Base-by-base conservation (phyloP, 768 basidiomycete species). In the Daedalea quercina region DNA sequence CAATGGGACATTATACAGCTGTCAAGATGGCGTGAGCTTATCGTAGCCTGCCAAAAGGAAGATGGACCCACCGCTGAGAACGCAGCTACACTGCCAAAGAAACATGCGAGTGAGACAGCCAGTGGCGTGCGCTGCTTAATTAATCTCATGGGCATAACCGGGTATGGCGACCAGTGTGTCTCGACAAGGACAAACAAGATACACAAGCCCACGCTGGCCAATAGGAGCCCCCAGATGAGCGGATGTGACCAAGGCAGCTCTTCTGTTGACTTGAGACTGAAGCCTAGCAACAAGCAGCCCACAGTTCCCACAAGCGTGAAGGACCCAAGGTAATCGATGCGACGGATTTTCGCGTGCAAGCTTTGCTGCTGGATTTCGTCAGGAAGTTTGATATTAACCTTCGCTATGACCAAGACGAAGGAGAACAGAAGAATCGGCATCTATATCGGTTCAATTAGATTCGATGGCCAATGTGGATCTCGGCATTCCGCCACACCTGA, bases 1-100 rank as follows among this genome's bases (percentile, higher is more conserved):
- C 69, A 95, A 67, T 6, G 93, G 92, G 24, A 90, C 76, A 65
- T 91, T 94, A 67, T 94, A 94, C 20, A 96, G 75, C 90, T 78
- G 55, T 50, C 42, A 50, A 19, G 1, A 15, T 58, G 58, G 56
- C 26, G 31, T 19, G 46, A 53, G 47, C 46, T 55, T 20, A 44
- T 19, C 12, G 49, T 53, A 51, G 47, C 6, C 19, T 24, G 33
- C 40, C 58, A 56, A 28, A 20, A 44, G 50, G 24, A 37, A 50
- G 9, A 60, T 55, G 44, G 67, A 63, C 66, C 57, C 52, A 83
- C 88, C 81, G 82, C 85, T 1, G 89, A 90, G 66, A 89, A 94
- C 34, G 87, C 83, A 20, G 84, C 76, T 69, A 89, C 79, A 59
- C 87, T 89, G 9, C 76, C 78, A 58, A 90, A 75, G 41, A 95